Evolutionary conservation across 345 rosid species (phyloP).

Genomic region (Cardamine occulta): DNA sequence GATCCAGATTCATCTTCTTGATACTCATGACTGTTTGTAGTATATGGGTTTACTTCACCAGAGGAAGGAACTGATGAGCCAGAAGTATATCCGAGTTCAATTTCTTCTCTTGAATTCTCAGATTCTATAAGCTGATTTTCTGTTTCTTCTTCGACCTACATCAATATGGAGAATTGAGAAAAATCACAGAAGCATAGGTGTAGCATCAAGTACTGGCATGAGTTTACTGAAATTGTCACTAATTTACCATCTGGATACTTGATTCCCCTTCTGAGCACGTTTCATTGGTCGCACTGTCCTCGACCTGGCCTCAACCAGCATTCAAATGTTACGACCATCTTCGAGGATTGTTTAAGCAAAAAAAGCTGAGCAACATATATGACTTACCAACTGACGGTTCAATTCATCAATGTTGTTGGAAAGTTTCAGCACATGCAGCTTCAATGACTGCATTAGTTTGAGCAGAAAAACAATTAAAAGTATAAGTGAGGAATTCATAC

Average conservation of each 20-base stretch:
- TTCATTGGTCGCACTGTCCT: slow-evolving; percentile 50
- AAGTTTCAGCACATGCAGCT: slow-evolving; percentile 86
- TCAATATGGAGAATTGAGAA: slow-evolving; percentile 31
- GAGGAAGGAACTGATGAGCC: slow-evolving; percentile 40
- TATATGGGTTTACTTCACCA: slow-evolving; percentile 31
- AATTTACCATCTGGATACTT: slow-evolving; percentile 44
- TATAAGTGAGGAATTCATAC: neutral
- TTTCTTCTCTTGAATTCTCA: slow-evolving; percentile 42
- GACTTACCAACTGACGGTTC: slow-evolving; percentile 72
- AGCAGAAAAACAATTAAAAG: slow-evolving; percentile 4
- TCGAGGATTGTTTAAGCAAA: slow-evolving; percentile 20
- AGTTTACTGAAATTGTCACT: slow-evolving; percentile 3
- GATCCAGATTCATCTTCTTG: slow-evolving; percentile 40
- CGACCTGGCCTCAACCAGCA: slow-evolving; percentile 53
- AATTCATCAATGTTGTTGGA: slow-evolving; percentile 61
- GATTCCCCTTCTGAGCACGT: slow-evolving; percentile 49
- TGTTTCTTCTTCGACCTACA: slow-evolving; percentile 52
- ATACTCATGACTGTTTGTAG: slow-evolving; percentile 33
- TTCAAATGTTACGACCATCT: slow-evolving; percentile 22
- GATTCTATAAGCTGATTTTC: slow-evolving; percentile 31
- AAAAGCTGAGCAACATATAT: slow-evolving; percentile 25
- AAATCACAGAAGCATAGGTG: slow-evolving; percentile 22
- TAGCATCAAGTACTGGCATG: slow-evolving; percentile 30
- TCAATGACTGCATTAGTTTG: slow-evolving; percentile 70
- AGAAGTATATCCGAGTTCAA: slow-evolving; percentile 38